Evolutionary conservation across 2,329 filamentous ascomycete genomes (phyloP).

Genomic region (Apiospora phragmitis): DNA sequence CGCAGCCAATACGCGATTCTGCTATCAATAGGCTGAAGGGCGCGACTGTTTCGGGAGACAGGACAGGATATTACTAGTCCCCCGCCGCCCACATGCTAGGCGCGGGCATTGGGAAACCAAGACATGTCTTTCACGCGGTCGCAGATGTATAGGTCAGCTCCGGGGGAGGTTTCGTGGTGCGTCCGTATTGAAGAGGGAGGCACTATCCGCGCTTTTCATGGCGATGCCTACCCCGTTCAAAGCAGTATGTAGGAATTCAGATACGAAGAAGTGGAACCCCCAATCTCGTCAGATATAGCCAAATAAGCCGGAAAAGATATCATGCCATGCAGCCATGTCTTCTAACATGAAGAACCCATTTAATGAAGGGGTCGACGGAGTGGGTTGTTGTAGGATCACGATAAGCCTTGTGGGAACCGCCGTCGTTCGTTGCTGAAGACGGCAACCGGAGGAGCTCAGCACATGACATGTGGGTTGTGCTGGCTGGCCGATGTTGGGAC

Average conservation of each 20-base stretch:
- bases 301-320: background rate
- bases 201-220: background rate
- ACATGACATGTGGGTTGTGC: background rate
- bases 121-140: constrained; percentile 1
- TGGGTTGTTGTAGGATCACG: background rate
- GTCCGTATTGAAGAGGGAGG: background rate
- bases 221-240: background rate
- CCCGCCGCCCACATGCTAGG: background rate
- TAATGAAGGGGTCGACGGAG: background rate
- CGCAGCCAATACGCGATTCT: background rate
- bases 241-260: background rate
- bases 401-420: background rate
- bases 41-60: constrained; percentile 3
- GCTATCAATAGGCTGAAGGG: background rate
- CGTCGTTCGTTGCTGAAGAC: background rate
- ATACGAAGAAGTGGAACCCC: background rate
- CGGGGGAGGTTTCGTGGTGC: background rate
- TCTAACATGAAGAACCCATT: background rate
- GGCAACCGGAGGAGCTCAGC: background rate
- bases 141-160: background rate
- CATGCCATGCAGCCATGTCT: no score
- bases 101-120: background rate
- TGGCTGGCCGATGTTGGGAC: background rate
- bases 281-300: background rate
- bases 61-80: background rate